Evolutionary conservation across 1,284 basidiomycete genomes (phyloP).

Genomic region (Schizophyllum commune): DNA sequence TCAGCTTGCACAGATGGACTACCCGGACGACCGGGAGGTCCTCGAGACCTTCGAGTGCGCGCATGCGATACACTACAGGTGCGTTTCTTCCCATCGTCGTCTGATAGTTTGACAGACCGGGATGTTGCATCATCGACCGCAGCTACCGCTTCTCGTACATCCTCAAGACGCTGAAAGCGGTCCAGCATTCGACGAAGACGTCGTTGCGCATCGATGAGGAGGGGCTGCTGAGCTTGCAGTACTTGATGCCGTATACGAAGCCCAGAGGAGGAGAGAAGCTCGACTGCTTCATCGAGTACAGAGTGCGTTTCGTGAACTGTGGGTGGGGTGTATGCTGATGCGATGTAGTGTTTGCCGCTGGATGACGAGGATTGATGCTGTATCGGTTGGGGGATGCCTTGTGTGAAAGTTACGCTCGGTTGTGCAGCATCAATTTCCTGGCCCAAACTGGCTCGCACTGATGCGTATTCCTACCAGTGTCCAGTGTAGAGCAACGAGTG

Average conservation of each 20-base stretch:
- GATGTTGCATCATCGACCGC: neutral
- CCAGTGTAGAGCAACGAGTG: no score
- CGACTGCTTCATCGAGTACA: neutral
- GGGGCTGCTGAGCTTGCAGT: constrained; percentile 79
- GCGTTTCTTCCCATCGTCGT: constrained; percentile 12
- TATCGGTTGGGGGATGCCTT: no score
- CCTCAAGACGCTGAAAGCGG: constrained; percentile 57
- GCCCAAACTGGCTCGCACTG: no score
- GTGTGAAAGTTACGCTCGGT: no score
- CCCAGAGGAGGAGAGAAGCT: neutral
- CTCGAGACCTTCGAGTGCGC: constrained; percentile 83
- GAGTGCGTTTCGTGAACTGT: no score
- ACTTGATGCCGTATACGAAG: constrained; percentile 59
- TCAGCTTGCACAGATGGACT: constrained; percentile 66
- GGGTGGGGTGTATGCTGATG: no score
- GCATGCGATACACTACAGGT: constrained; percentile 68
- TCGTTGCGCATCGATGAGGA: constrained; percentile 77
- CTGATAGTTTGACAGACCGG: neutral
- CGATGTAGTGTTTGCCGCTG: neutral
- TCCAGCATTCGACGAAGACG: constrained; percentile 78
- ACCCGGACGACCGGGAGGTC: constrained; percentile 84
- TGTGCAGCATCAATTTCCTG: no score
- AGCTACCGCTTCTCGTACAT: constrained; percentile 77
- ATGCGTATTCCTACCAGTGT: no score
- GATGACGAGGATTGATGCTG: neutral